These are phyloP conservation scores for Ogataea nakhonphanomensis DNA, from an alignment of 805 yeast genomes.

Conservation along the genomic window DNA sequence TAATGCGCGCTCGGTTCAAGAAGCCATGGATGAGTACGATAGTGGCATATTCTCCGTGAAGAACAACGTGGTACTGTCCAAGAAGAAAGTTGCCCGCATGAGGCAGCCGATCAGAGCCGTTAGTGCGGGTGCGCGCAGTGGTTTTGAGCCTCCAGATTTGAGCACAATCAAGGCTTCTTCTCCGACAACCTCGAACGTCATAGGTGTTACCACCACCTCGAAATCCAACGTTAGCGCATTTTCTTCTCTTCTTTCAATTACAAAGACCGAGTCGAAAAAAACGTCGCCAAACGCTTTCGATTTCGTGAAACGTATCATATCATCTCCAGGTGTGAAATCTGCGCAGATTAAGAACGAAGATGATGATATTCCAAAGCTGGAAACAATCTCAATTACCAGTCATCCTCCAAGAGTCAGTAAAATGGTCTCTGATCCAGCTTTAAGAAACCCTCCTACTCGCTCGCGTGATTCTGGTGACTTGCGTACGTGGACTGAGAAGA, in stretches of 20 bases:
- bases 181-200: constrained; percentile 34
- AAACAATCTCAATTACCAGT: constrained; percentile 8
- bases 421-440: constrained; percentile 6
- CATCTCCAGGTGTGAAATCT: constrained; percentile 23
- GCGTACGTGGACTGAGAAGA: constrained; percentile 9
- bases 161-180: constrained; percentile 24
- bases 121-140: constrained; percentile 11
- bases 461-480: constrained; percentile 6
- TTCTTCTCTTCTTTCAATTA: constrained; percentile 35
- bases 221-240: constrained; percentile 38
- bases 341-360: constrained; percentile 12
- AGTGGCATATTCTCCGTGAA: constrained; percentile 42
- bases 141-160: constrained; percentile 24
- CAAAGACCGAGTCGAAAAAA: constrained; percentile 25
- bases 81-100: background rate
- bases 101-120: constrained; percentile 4
- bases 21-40: constrained; percentile 71
- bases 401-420: constrained; percentile 1
- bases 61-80: background rate
- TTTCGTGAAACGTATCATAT: constrained; percentile 33
- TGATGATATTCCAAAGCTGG: constrained; percentile 21
- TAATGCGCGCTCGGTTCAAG: constrained; percentile 41
- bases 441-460: background rate
- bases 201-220: constrained; percentile 35
- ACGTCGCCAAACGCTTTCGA: constrained; percentile 26